Percentiles rank a stretch among this genome's conserved stretches.
These are phyloP conservation scores for Geosmithia putterillii DNA, from an alignment of 2,329 filamentous ascomycete species.

Conservation along the genomic window DNA sequence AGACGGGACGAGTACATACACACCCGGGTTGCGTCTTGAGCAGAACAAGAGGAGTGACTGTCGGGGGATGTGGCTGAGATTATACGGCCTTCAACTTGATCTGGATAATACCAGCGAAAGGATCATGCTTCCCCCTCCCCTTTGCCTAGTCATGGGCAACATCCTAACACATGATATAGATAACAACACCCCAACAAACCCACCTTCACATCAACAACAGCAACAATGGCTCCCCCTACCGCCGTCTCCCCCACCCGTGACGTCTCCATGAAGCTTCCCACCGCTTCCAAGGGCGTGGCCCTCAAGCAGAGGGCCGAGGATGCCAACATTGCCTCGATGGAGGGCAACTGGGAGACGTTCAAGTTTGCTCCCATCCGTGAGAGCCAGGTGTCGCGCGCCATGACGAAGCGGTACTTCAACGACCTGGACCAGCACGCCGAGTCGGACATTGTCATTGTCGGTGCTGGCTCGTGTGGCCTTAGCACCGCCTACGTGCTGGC, in stretches of 20 bases:
- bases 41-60: background rate
- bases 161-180: constrained; percentile 16
- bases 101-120: constrained; percentile 99
- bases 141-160: constrained; percentile 1
- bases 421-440: constrained; percentile 85
- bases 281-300: constrained; percentile 10
- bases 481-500: constrained; percentile 76
- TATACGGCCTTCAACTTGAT: constrained; percentile 92
- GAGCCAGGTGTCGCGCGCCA: constrained; percentile 83
- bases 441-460: constrained; percentile 87
- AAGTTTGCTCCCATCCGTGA: constrained; percentile 79
- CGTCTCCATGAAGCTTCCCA: constrained; percentile 31
- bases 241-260: constrained; percentile 48
- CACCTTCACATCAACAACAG: no score
- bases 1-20: no score
- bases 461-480: constrained; percentile 79
- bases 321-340: constrained; percentile 50
- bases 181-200: no score
- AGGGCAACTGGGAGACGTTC: constrained; percentile 71
- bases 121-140: constrained; percentile 66
- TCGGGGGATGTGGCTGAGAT: constrained; percentile 48
- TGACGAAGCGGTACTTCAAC: constrained; percentile 86
- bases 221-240: constrained; percentile 67
- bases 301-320: constrained; percentile 5
- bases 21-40: no score